Evolutionary conservation across 495 filamentous ascomycete species (phyloP), one percentile per base, ranked within the genome.

Genomic region (Neurospora sp.): DNA sequence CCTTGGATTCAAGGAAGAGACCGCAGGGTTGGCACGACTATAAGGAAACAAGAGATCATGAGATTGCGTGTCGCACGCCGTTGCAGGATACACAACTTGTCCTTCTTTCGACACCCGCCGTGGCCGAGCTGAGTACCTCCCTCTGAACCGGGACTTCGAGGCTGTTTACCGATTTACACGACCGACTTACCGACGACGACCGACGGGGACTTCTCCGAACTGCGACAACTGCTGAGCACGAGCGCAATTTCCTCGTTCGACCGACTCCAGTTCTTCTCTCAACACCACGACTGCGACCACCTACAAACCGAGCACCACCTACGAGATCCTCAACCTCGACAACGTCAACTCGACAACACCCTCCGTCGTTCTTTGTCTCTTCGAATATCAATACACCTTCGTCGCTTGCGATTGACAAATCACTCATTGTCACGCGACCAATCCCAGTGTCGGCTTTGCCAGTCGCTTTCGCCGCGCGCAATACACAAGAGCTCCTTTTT

Each of bases 1-100:
- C 70, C 35, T 59, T 38, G 70, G 16, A 18, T 71, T 12, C 37
- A 46, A 71, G 20, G 38, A 71, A 72, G 71, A 35, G 54, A 66
- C 14, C 6, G 14, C 14, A 66, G 35, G 35, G 35, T 35, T 35
- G 35, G 35, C 35, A 35, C 35, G 35, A 35, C 35, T 66, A 66
- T 37, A 42, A 62, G 37, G 39, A 20, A 66, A 42, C 69, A 71
- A 46, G 76, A 79, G 79, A 81, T 75, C 73, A 79, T 79, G 78
- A 79, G 72, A 76, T 70, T 74, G 70, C 72, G 27, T 31, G 39
- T 44, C 35, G 75, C 73, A 27, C 31, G 31, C 41, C 23, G 54
- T 35, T 69, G 72, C 70, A 69, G 70, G 20, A 77, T 71, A 76
- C 72, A 73, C 70, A 72, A 72, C 20, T 70, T 69, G 46, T 35